Conservation (phyloP, 2,329 filamentous ascomycete species). For the Stagonosporopsis rhizophila region DNA sequence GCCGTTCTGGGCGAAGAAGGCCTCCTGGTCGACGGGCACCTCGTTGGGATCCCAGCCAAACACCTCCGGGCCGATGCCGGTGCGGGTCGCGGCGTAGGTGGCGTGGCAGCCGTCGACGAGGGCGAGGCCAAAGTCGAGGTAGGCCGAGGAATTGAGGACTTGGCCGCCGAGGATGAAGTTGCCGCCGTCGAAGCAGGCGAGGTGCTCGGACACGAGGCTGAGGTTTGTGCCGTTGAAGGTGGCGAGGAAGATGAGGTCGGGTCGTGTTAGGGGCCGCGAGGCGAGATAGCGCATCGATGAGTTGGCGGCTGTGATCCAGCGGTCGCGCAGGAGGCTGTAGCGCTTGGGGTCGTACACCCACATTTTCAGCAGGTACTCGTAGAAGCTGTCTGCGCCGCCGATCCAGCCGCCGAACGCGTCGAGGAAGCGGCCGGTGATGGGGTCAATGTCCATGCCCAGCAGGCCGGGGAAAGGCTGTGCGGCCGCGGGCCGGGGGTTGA, state of each 20-base stretch:
- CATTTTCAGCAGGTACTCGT: constrained; percentile 93
- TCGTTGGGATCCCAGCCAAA: constrained; percentile 49
- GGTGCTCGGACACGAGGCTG: constrained; percentile 52
- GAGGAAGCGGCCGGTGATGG: constrained; percentile 70
- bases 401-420: constrained; percentile 77
- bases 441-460: constrained; percentile 71
- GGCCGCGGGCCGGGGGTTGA: constrained; percentile 67
- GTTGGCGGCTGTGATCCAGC: constrained; percentile 76
- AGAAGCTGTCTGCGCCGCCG: constrained; percentile 80
- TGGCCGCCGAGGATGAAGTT: constrained; percentile 85
- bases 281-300: constrained; percentile 75
- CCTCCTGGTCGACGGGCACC: constrained; percentile 49
- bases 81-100: constrained; percentile 73
- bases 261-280: constrained; percentile 69
- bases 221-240: constrained; percentile 59
- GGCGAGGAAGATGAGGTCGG: constrained; percentile 76
- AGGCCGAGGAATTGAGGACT: constrained; percentile 68
- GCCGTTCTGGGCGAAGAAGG: constrained; percentile 71
- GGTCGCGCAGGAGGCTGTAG: constrained; percentile 71
- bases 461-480: constrained; percentile 80
- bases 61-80: constrained; percentile 77
- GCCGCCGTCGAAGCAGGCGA: constrained; percentile 84
- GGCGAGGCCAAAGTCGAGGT: constrained; percentile 75
- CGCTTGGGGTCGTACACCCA: constrained; percentile 75
- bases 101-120: constrained; percentile 76